A percentile compares a stretch with the other conserved stretches of the same genome.
Evolutionary conservation across 1,139 yeast genomes (phyloP).

Genomic region (Pichia sp.): DNA sequence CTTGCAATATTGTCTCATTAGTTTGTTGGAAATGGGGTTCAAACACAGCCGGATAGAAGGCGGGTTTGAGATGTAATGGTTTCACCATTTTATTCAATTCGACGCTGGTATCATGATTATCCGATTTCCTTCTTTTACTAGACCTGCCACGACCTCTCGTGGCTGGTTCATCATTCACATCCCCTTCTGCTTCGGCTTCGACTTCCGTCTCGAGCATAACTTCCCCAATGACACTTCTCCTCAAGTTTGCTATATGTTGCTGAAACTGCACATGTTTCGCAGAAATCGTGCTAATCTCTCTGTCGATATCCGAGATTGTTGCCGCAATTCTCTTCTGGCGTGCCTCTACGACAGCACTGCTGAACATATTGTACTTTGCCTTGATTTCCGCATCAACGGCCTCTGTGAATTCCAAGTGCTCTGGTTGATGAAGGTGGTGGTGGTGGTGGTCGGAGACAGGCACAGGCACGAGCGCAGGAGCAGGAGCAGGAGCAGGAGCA

Average conservation of each 20-base stretch:
- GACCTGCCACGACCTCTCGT: not conserved
- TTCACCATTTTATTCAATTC: not conserved
- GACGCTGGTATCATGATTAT: not conserved
- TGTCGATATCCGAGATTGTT: conserved; percentile 3
- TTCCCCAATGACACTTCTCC: too few species aligned
- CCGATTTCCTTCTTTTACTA: not conserved
- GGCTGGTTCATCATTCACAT: not conserved
- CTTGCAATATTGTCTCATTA: not conserved
- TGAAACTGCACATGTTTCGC: conserved; percentile 1
- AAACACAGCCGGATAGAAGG: not conserved
- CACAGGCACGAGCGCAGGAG: too few species aligned
- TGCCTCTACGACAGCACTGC: not conserved
- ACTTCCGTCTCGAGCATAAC: not conserved
- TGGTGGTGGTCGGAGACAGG: too few species aligned
- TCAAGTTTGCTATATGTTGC: not conserved
- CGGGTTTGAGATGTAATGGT: not conserved
- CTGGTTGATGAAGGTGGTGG: too few species aligned
- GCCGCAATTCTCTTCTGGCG: conserved; percentile 1
- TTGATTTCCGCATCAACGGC: conserved; percentile 3
- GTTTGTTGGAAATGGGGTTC: not conserved
- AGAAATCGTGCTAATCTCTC: conserved; percentile 1
- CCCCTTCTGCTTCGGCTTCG: not conserved
- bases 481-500: too few species aligned
- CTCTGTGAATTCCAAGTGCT: too few species aligned
- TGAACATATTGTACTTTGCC: conserved; percentile 2